phyloP scores from a whole-genome alignment of 768 basidiomycete genomes.

The Astraeus odoratus region DNA sequence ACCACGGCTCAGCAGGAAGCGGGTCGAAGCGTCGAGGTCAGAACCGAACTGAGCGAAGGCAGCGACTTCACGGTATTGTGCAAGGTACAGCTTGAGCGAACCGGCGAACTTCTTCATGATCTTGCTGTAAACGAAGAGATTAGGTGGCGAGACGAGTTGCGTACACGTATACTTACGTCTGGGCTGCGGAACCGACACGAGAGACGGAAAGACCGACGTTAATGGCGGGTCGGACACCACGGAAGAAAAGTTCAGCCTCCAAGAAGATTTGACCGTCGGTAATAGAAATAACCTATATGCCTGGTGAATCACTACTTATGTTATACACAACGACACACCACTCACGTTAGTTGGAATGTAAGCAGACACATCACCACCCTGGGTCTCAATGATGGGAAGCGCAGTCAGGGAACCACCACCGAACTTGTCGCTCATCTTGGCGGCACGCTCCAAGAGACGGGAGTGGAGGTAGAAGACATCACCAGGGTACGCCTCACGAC shows the following conservation, averaged over 20 bases:
- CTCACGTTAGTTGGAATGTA: slow-evolving; percentile 92
- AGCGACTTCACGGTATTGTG: slow-evolving; percentile 99
- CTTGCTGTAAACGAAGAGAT: slow-evolving; percentile 48
- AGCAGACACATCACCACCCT: slow-evolving; percentile 99
- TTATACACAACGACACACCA: slow-evolving; percentile 3
- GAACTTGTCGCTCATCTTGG: slow-evolving; percentile 99
- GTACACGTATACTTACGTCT: slow-evolving; percentile 64
- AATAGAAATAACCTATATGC: slow-evolving; percentile 89
- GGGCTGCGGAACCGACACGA: slow-evolving; percentile 99
- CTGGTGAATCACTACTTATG: not conserved
- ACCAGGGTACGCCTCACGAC: slow-evolving; percentile 99
- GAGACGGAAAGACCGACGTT: slow-evolving; percentile 99
- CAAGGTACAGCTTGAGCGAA: slow-evolving; percentile 98
- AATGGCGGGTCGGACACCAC: slow-evolving; percentile 99
- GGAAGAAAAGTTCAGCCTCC: slow-evolving; percentile 99
- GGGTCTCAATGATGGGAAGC: slow-evolving; percentile 98
- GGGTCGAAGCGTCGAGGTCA: slow-evolving; percentile 98
- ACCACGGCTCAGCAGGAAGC: slow-evolving; percentile 97
- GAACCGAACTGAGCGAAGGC: slow-evolving; percentile 99
- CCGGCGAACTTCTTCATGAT: slow-evolving; percentile 99
- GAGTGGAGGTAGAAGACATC: slow-evolving; percentile 99
- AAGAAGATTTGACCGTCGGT: slow-evolving; percentile 99
- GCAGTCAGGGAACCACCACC: slow-evolving; percentile 99
- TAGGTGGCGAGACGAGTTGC: not conserved
- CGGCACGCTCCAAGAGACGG: slow-evolving; percentile 98